phyloP scores from a whole-genome alignment of 164 flowering plant genomes.

The Macadamia integrifolia region DNA sequence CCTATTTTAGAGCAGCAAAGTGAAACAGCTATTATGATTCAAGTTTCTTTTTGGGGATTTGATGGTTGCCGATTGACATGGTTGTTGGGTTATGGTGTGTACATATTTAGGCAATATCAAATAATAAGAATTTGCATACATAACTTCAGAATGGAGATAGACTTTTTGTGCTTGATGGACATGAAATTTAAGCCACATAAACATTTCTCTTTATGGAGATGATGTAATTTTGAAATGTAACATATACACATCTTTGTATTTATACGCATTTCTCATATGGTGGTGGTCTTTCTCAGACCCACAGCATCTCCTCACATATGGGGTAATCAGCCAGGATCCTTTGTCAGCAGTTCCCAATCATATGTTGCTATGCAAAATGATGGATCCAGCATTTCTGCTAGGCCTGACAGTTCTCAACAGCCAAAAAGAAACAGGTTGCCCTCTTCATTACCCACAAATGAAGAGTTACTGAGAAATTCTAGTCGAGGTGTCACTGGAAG shows the following conservation, averaged over 20 bases:
- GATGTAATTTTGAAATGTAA: background rate
- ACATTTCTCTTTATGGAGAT: background rate
- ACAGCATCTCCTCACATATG: constrained; percentile 3
- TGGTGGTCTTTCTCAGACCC: background rate
- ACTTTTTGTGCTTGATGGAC: background rate
- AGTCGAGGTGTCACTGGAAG: constrained; percentile 8
- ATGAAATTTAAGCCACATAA: no score
- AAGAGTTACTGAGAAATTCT: constrained; percentile 13
- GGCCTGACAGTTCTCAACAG: constrained; percentile 3
- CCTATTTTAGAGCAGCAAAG: background rate
- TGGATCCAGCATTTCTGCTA: constrained; percentile 17
- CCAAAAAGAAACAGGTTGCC: constrained; percentile 24
- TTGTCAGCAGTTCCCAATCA: constrained; percentile 12
- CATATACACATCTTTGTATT: background rate
- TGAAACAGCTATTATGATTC: background rate
- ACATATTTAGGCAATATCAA: background rate
- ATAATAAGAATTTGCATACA: background rate
- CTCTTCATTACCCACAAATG: constrained; percentile 10
- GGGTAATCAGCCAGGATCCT: constrained; percentile 19
- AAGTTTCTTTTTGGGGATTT: background rate
- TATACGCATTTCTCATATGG: background rate
- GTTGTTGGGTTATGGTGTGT: background rate
- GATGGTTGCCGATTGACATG: background rate
- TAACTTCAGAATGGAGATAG: background rate
- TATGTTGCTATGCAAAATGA: constrained; percentile 18